Base-by-base conservation (phyloP, 176 grass and related monocot species). In the Eremochloa ophiuroides region DNA sequence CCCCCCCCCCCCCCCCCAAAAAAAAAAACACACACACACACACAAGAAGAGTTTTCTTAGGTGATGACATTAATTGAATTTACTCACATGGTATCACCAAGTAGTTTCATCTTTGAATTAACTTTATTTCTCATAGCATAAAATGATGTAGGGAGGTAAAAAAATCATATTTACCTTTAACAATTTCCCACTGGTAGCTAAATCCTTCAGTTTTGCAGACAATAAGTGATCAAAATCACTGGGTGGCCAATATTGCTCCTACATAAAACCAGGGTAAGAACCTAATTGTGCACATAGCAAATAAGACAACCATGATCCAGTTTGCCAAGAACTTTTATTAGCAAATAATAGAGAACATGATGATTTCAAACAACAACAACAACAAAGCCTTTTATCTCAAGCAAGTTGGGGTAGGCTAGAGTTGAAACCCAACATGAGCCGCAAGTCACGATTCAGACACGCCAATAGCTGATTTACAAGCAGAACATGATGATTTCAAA, bases 231-330 rank as follows among this genome's bases (percentile, higher is more conserved):
- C 88, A 80, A 97, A 97, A 82, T 97, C 94, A 47, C 69, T 76
- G 72, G 94, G 94, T 47, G 91, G 87, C 87, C 85, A 89, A 77
- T 94, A 94, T 86, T 94, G 89, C 28, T 91, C 91, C 94, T 97
- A 65, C 74, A 80, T 50, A 50, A 82, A 79, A 55, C 17, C 44
- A 82, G 41, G 83, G 81, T 77, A 67, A 91, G 43, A 76, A 81
- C 47, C 30, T 73, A 37, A 25, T 5, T 26, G 30, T 75, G 26
- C 38, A 86, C 58, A 22, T 31, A 81, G 38, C 7, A 77, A 82
- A 65, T 43, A 76, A 53, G 42, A 81, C 23, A 2, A 64, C 4
- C 34, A 75, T 62, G 55, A 25, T 6, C 64, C 40, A 43, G 7
- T 62, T 60, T 39, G 23, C 7, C 2, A 66, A 58, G 20, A 80